Conservation (phyloP, 2,329 filamentous ascomycete species). For the Colletotrichum lupini region DNA sequence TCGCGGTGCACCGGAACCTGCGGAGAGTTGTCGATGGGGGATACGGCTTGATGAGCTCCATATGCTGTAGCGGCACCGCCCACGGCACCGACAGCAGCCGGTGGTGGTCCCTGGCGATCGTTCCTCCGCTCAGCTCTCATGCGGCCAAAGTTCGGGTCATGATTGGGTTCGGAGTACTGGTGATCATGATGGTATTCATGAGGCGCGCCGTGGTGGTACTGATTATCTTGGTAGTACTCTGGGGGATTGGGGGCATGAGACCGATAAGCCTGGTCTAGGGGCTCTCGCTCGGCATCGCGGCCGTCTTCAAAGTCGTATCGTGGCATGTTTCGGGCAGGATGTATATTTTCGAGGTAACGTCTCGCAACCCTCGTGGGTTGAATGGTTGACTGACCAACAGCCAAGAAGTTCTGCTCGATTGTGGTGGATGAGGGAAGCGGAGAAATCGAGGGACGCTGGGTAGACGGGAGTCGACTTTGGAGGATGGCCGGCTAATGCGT, state of each 20-base stretch:
- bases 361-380: slow-evolving; percentile 26
- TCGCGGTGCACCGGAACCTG: slow-evolving; percentile 26
- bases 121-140: slow-evolving; percentile 48
- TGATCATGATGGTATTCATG: slow-evolving; percentile 22
- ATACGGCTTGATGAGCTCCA: slow-evolving; percentile 23
- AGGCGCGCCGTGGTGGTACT: slow-evolving; percentile 23
- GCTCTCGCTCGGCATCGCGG: slow-evolving; percentile 34
- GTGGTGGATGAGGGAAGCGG: background rate
- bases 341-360: background rate
- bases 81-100: slow-evolving; percentile 38
- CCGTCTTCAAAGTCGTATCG: slow-evolving; percentile 37
- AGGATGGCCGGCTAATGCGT: slow-evolving; percentile 1
- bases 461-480: background rate
- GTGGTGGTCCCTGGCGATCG: slow-evolving; percentile 41
- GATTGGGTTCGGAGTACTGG: slow-evolving; percentile 43
- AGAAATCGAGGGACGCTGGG: background rate
- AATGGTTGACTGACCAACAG: slow-evolving; percentile 13
- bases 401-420: slow-evolving; percentile 3
- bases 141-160: slow-evolving; percentile 50
- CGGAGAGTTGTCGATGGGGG: slow-evolving; percentile 18
- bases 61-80: slow-evolving; percentile 39
- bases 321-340: slow-evolving; percentile 38
- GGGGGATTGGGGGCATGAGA: slow-evolving; percentile 28
- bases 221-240: slow-evolving; percentile 32
- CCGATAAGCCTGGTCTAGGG: slow-evolving; percentile 35